These are phyloP conservation scores for Skeletonema menzelii DNA, from an alignment of 108 stramenopile species.

Conservation along the genomic window DNA sequence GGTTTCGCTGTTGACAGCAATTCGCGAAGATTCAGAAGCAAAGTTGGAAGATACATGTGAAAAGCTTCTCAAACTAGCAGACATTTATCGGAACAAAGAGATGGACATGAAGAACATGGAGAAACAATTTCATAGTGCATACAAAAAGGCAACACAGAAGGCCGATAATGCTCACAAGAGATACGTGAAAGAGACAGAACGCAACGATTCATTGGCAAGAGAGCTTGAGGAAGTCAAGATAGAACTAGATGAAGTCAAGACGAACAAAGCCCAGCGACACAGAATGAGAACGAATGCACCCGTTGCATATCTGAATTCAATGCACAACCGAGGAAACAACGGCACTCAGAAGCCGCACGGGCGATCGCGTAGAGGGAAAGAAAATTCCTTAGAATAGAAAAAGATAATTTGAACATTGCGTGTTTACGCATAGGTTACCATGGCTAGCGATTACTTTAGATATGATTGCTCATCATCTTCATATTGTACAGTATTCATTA, in stretches of 20 bases:
- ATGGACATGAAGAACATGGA: constrained; percentile 31
- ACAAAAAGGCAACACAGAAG: constrained; percentile 21
- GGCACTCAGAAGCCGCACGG: not conserved
- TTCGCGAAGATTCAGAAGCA: constrained; percentile 14
- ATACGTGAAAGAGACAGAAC: constrained; percentile 19
- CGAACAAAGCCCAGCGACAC: constrained; percentile 31
- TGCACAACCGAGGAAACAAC: not conserved
- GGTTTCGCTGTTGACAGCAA: constrained; percentile 8
- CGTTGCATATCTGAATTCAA: constrained; percentile 64
- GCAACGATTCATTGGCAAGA: constrained; percentile 20
- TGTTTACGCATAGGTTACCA: not conserved
- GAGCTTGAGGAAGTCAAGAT: constrained; percentile 14
- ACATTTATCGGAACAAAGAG: constrained; percentile 39
- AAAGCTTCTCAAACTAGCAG: constrained; percentile 34
- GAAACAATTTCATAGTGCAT: constrained; percentile 28
- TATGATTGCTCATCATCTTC: not conserved
- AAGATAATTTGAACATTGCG: not conserved
- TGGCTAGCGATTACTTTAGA: not conserved
- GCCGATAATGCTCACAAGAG: constrained; percentile 28
- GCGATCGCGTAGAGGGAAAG: constrained; percentile 1
- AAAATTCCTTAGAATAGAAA: not conserved
- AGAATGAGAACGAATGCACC: constrained; percentile 48
- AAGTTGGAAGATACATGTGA: constrained; percentile 38
- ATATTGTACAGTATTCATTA: constrained; percentile 33
- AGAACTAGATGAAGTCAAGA: constrained; percentile 31